These are phyloP conservation scores for Neolentinus lepideus DNA, from an alignment of 1,284 basidiomycete species.

Conservation along the genomic window DNA sequence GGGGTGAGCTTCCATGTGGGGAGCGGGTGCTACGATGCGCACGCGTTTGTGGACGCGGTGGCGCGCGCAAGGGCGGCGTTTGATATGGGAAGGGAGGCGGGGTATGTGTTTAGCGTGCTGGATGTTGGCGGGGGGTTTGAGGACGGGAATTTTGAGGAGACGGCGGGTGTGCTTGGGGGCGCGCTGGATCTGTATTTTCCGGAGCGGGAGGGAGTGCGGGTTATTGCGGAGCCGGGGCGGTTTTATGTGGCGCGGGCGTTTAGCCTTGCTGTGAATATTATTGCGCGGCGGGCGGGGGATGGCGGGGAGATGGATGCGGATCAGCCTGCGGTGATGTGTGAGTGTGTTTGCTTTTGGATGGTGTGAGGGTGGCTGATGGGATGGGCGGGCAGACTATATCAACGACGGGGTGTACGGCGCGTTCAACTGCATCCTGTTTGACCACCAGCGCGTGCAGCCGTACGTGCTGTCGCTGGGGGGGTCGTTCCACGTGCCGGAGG, in stretches of 20 bases:
- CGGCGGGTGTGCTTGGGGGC: conserved; percentile 66
- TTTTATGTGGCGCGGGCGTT: conserved; percentile 95
- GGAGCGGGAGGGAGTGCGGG: conserved; percentile 63
- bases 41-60: conserved; percentile 88
- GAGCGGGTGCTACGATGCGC: conserved; percentile 91
- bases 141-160: conserved; percentile 80
- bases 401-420: conserved; percentile 98
- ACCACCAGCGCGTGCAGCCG: conserved; percentile 71
- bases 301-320: conserved; percentile 31
- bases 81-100: conserved; percentile 79
- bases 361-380: conserved; percentile 5
- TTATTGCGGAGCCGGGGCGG: conserved; percentile 96
- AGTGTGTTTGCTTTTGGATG: conserved; percentile 25
- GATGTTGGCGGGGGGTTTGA: conserved; percentile 98
- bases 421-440: conserved; percentile 89
- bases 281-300: conserved; percentile 70
- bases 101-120: conserved; percentile 80
- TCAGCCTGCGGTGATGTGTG: conserved; percentile 76
- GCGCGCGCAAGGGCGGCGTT: conserved; percentile 80
- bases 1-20: conserved; percentile 99
- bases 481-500: conserved; percentile 37
- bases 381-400: conserved; percentile 72
- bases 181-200: conserved; percentile 86
- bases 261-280: conserved; percentile 89
- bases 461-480: conserved; percentile 47